Conservation (phyloP, 2,329 filamentous ascomycete genomes). For the Verruconis gallopava region DNA sequence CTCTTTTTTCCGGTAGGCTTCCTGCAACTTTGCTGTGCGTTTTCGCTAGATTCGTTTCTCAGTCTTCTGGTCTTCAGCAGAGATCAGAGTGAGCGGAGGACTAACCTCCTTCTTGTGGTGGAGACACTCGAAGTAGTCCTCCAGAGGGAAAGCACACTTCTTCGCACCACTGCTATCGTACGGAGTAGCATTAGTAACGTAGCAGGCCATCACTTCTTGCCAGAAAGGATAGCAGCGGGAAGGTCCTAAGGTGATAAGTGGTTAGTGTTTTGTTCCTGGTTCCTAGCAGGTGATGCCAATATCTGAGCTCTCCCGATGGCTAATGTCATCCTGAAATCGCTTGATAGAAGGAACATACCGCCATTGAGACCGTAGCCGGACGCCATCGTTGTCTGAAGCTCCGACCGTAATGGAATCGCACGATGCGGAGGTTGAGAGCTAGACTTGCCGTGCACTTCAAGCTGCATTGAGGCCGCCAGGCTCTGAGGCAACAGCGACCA, state of each 20-base stretch:
- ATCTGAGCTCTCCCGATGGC: too few relatives aligned
- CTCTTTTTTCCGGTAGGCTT: conserved; percentile 71
- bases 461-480: background rate
- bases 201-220: conserved; percentile 98
- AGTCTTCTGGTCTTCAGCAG: background rate
- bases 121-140: conserved; percentile 98
- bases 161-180: conserved; percentile 58
- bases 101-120: conserved; percentile 96
- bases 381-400: too few relatives aligned
- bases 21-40: conserved; percentile 44
- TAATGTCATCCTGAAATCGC: too few relatives aligned
- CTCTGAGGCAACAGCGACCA: background rate
- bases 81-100: conserved; percentile 3
- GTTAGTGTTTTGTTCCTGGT: background rate
- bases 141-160: conserved; percentile 73
- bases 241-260: conserved; percentile 35
- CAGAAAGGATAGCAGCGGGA: conserved; percentile 96
- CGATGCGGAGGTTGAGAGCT: too few relatives aligned
- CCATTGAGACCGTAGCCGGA: conserved; percentile 73
- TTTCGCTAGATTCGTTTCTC: too few relatives aligned
- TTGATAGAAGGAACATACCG: conserved; percentile 36
- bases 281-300: too few relatives aligned
- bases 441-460: background rate
- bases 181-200: conserved; percentile 79
- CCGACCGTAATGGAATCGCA: too few relatives aligned